A percentile compares a stretch with the other conserved stretches of the same genome.
phyloP scores from a whole-genome alignment of 1,284 basidiomycete genomes.

The Sanghuangporus baumii region DNA sequence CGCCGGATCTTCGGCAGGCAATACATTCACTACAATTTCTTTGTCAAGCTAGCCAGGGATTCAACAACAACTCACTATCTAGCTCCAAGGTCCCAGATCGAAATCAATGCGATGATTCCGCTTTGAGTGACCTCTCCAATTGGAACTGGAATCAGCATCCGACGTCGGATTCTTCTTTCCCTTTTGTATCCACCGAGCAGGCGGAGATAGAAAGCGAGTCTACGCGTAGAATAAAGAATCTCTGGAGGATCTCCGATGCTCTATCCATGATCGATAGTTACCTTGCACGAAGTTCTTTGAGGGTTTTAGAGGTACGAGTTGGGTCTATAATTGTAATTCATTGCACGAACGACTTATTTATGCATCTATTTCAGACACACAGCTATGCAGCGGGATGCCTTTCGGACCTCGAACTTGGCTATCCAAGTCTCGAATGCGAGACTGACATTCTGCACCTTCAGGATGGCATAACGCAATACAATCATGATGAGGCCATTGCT shows the following conservation, averaged over 20 bases:
- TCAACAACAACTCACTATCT: neutral
- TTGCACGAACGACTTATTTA: neutral
- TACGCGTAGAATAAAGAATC: neutral
- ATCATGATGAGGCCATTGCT: conserved; percentile 11
- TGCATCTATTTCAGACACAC: conserved; percentile 4
- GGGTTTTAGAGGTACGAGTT: conserved; percentile 14
- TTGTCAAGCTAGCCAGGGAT: conserved; percentile 12
- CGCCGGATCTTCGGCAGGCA: conserved; percentile 16
- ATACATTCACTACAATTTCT: conserved; percentile 17
- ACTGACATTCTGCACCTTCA: conserved; percentile 8
- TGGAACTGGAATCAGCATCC: neutral
- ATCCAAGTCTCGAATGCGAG: conserved; percentile 5
- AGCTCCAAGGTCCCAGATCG: neutral
- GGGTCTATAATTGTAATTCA: neutral
- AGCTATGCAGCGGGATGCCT: neutral
- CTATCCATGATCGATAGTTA: conserved; percentile 16
- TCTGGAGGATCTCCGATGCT: conserved; percentile 13
- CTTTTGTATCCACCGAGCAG: neutral
- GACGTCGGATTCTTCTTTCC: neutral
- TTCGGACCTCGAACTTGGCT: conserved; percentile 12
- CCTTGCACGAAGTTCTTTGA: conserved; percentile 6
- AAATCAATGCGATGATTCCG: neutral
- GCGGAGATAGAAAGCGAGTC: neutral
- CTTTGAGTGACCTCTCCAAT: neutral
- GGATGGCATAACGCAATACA: conserved; percentile 13